Evolutionary conservation across 805 yeast genomes (phyloP).

Genomic region (Nadsonia fulvescens): DNA sequence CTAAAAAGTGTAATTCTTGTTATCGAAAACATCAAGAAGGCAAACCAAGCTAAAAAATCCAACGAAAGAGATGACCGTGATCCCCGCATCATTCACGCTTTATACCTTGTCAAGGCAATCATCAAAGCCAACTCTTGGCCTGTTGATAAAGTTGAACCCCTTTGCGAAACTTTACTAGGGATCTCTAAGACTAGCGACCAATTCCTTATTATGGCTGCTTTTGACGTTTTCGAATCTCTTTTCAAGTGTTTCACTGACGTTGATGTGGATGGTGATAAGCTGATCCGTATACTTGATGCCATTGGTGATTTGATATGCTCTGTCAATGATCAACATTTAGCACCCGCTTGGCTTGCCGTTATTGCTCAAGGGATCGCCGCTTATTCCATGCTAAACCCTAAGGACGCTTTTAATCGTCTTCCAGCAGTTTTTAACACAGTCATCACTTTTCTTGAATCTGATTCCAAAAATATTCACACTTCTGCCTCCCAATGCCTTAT

Average conservation of each 20-base stretch:
- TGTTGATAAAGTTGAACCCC: conserved; percentile 37
- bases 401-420: conserved; percentile 34
- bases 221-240: conserved; percentile 66
- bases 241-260: conserved; percentile 47
- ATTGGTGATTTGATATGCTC: conserved; percentile 72
- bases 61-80: conserved; percentile 22
- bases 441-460: conserved; percentile 49
- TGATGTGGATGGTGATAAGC: conserved; percentile 26
- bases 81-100: conserved; percentile 48
- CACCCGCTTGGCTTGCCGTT: conserved; percentile 91
- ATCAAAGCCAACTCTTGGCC: conserved; percentile 78
- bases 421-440: conserved; percentile 41
- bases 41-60: conserved; percentile 17
- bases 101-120: conserved; percentile 59
- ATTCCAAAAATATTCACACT: conserved; percentile 38
- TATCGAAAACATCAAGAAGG: conserved; percentile 18
- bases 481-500: conserved; percentile 80
- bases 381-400: conserved; percentile 33
- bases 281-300: conserved; percentile 44
- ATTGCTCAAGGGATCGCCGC: conserved; percentile 62
- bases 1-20: conserved; percentile 34
- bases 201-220: conserved; percentile 63
- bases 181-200: conserved; percentile 74
- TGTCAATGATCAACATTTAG: conserved; percentile 61
- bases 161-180: conserved; percentile 62